Percentiles rank a stretch among this genome's conserved stretches.
phyloP scores from a whole-genome alignment of 73 alveolate species.

The Uronychia setigera region DNA sequence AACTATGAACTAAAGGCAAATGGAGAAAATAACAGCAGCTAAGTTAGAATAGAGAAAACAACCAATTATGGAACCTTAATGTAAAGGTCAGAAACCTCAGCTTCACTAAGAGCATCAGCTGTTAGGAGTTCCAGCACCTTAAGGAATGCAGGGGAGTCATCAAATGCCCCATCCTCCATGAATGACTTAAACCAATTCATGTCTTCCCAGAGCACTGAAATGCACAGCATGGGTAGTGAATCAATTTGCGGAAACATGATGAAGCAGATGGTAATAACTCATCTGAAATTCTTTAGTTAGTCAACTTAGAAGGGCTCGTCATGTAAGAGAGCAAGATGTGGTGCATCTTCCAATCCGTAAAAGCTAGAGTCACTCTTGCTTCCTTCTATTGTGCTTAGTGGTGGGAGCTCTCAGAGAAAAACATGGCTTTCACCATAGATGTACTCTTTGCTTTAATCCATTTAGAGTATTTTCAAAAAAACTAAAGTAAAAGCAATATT shows the following conservation, averaged over 20 bases:
- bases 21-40: no score
- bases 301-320: not conserved
- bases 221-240: not conserved
- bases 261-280: not conserved
- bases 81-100: not conserved
- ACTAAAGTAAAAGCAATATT: not conserved
- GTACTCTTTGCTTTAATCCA: not conserved
- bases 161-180: not conserved
- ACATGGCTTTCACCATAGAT: not conserved
- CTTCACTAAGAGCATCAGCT: not conserved
- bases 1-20: no score
- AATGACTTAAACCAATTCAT: not conserved
- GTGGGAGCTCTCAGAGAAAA: not conserved
- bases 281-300: not conserved
- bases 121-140: not conserved
- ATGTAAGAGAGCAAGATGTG: not conserved
- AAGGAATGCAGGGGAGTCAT: not conserved
- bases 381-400: not conserved
- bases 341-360: not conserved
- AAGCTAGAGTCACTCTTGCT: not conserved
- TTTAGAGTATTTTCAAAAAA: not conserved
- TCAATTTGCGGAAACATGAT: not conserved
- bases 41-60: no score
- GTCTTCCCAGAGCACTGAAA: not conserved
- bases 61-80: no score